Percentiles rank a stretch among this genome's conserved stretches.
Evolutionary conservation across 2,329 filamentous ascomycete species (phyloP).

Genomic region (Boeremia exigua): DNA sequence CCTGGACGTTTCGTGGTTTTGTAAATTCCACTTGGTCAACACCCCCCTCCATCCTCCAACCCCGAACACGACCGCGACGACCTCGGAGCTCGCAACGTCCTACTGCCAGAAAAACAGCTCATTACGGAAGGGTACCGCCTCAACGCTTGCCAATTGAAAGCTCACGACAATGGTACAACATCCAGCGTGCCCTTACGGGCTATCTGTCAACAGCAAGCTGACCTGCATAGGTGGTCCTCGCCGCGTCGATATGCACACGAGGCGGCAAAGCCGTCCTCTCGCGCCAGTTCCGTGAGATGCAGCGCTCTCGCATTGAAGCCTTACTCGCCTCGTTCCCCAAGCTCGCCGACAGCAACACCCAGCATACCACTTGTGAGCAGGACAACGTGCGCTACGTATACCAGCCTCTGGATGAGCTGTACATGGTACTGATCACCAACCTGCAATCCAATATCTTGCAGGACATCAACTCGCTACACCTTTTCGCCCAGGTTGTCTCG

Average conservation of each 20-base stretch:
- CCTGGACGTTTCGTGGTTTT: neutral
- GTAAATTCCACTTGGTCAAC: conserved; percentile 4
- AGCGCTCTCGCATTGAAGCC: conserved; percentile 93
- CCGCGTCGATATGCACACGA: conserved; percentile 97
- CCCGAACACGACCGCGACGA: conserved; percentile 1
- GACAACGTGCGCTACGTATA: conserved; percentile 99
- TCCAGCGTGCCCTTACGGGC: neutral
- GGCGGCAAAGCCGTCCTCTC: conserved; percentile 98
- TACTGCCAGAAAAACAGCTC: neutral
- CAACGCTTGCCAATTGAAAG: conserved; percentile 12
- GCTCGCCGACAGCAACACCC: conserved; percentile 91
- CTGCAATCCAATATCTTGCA: conserved; percentile 99
- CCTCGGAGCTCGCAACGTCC: neutral
- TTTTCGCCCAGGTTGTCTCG: conserved; percentile 96
- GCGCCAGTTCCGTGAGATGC: conserved; percentile 97
- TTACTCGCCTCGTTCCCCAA: conserved; percentile 97
- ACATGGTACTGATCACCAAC: conserved; percentile 99
- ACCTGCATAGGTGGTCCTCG: conserved; percentile 82
- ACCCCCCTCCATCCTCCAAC: conserved; percentile 20
- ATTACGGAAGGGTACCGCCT: neutral
- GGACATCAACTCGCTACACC: conserved; percentile 96
- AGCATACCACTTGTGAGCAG: conserved; percentile 98
- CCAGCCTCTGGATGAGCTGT: conserved; percentile 97
- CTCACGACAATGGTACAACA: conserved; percentile 39
- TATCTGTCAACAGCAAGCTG: conserved; percentile 25